Evolutionary conservation across 2,329 filamentous ascomycete genomes (phyloP).

Genomic region (Penicillium sp.): DNA sequence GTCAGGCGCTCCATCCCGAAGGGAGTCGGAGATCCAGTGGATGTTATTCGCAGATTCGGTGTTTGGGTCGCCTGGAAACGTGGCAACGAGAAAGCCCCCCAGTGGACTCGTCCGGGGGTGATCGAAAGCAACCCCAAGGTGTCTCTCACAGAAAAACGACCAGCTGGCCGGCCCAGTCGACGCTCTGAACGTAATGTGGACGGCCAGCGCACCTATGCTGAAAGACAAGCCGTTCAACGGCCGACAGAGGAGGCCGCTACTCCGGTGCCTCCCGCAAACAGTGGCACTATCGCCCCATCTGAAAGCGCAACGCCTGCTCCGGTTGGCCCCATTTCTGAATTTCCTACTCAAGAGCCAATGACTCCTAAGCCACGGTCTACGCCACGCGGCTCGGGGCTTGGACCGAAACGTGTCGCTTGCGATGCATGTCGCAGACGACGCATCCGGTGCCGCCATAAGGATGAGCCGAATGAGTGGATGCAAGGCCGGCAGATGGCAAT

Average conservation of each 20-base stretch:
- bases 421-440: conserved; percentile 63
- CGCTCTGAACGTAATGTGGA: conserved; percentile 56
- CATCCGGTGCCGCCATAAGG: conserved; percentile 65
- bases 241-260: conserved; percentile 29
- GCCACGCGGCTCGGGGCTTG: conserved; percentile 59
- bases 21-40: conserved; percentile 61
- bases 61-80: conserved; percentile 69
- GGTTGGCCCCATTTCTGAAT: conserved; percentile 15
- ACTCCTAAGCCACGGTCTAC: conserved; percentile 43
- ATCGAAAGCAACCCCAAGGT: conserved; percentile 52
- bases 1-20: conserved; percentile 66
- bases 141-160: conserved; percentile 54
- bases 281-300: conserved; percentile 21
- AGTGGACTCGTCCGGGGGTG: conserved; percentile 62
- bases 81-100: conserved; percentile 62
- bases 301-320: conserved; percentile 26
- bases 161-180: conserved; percentile 56
- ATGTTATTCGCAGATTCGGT: conserved; percentile 60
- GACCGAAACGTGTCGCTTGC: conserved; percentile 61
- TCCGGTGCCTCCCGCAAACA: conserved; percentile 15
- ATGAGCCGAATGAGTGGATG: conserved; percentile 43
- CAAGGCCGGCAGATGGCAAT: conserved; percentile 30
- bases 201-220: conserved; percentile 42
- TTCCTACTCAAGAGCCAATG: conserved; percentile 29
- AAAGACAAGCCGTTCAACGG: conserved; percentile 39